Evolutionary conservation across 176 grass and related monocot genomes (phyloP).

Genomic region (Zoysia japonica): DNA sequence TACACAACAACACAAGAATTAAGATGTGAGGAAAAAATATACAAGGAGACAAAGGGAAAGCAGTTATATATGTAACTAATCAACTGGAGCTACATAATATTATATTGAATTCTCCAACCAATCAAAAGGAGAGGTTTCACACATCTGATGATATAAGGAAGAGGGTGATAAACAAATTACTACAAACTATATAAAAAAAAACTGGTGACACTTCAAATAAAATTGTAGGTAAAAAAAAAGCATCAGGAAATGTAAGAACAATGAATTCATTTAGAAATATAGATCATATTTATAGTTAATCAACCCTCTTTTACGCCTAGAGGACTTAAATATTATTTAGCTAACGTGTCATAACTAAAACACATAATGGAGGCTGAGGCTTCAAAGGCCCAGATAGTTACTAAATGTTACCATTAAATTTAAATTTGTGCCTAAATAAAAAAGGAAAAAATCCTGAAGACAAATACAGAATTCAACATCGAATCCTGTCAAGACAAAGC

Average conservation of each 20-base stretch:
- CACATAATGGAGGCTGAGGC: not conserved
- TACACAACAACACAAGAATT: not conserved
- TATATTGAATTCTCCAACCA: not conserved
- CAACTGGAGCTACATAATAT: not conserved
- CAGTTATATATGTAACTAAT: not conserved
- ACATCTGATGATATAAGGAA: slow-evolving; percentile 3
- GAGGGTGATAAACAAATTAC: not conserved
- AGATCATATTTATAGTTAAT: not conserved
- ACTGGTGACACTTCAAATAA: not conserved
- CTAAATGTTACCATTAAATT: not conserved
- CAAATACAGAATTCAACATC: not conserved
- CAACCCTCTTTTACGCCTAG: not conserved
- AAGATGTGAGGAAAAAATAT: not conserved
- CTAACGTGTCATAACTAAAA: not conserved
- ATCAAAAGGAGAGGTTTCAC: slow-evolving; percentile 2
- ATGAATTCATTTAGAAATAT: not conserved
- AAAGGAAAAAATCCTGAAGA: not conserved
- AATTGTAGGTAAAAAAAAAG: not conserved
- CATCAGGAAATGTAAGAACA: not conserved
- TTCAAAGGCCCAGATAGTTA: not conserved
- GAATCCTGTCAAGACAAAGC: not conserved
- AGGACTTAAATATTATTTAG: not conserved
- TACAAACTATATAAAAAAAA: slow-evolving; percentile 8
- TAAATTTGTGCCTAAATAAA: not conserved
- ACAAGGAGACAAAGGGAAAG: slow-evolving; percentile 1